phyloP scores from a whole-genome alignment of 2,329 filamentous ascomycete species.

The Escovopsis sp. region DNA sequence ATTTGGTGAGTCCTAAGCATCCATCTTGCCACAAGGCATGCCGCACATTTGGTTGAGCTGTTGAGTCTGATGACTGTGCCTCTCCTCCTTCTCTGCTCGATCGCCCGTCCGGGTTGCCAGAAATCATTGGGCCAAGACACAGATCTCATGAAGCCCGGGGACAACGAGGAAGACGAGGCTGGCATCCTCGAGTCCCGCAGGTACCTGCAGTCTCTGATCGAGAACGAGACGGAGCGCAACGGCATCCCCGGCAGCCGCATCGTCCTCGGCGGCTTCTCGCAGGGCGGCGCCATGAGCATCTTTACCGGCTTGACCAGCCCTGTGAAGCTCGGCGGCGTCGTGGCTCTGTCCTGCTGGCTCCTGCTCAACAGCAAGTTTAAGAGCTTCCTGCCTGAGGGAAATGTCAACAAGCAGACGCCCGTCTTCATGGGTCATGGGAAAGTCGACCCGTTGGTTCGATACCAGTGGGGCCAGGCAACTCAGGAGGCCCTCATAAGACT shows the following conservation, averaged over 20 bases:
- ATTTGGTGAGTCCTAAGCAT: conserved; percentile 39
- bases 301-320: conserved; percentile 61
- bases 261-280: conserved; percentile 69
- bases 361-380: conserved; percentile 40
- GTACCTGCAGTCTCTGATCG: conserved; percentile 67
- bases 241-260: conserved; percentile 75
- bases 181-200: conserved; percentile 60
- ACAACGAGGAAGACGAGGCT: conserved; percentile 43
- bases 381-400: conserved; percentile 19
- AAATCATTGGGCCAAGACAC: conserved; percentile 1
- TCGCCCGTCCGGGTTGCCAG: conserved; percentile 13
- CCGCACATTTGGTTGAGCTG: no score
- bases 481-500: conserved; percentile 47
- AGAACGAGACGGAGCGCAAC: conserved; percentile 54
- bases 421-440: conserved; percentile 78
- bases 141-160: background rate
- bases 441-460: conserved; percentile 53
- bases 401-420: conserved; percentile 46
- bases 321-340: conserved; percentile 70
- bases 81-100: background rate
- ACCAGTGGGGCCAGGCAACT: conserved; percentile 50
- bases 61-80: no score
- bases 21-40: no score
- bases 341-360: conserved; percentile 72
- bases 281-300: conserved; percentile 79